Evolutionary conservation across 2,329 filamentous ascomycete species (phyloP), one percentile per base, ranked within the genome.

Genomic region (Furcasterigmium furcatum): DNA sequence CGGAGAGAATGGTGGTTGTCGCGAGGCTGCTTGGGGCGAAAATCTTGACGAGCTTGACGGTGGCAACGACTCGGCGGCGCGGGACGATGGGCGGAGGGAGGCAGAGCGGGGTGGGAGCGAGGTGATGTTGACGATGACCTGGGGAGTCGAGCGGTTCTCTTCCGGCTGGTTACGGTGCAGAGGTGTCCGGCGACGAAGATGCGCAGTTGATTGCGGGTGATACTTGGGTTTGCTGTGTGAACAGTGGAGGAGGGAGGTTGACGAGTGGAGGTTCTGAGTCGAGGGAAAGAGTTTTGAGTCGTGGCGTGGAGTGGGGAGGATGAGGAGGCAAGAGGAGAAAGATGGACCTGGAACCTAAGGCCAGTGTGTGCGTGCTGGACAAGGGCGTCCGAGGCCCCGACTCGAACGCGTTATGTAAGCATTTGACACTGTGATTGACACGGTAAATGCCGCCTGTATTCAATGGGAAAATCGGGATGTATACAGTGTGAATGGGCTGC

Each of bases 11-110:
- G 40, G 24, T 24, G 21, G 8, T 16, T 20, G 45, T 44, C 46
- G 43, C 27, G 42, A 29, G 42, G 40, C 40, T 47, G 30, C 13
- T 44, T 27, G 21, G 38, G 41, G 36, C 13, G 9, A 10, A 21
- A 39, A 39, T 39, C 36, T 39, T 39, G 36, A 39, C n/a, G 34
- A 18, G 16, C 7, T 36, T 6, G 9, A 7, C 12, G 46, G 43
- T 46, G 48, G 38, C 24, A 38, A 46, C 30, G 38, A 25, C 34
- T 30, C 48, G 12, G 16, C 14, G 30, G 30, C 13, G 30, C 14
- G 16, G 30, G 14, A 5, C 18, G 30, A 16, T 8, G 13, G 30
- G 30, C 30, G 5, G 7, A n/a, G 30, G 30, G 12, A n/a, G 30
- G 30, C 18, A n/a, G 13, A n/a, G 29, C 16, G 12, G 5, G 30